phyloP scores from a whole-genome alignment of 495 filamentous ascomycete genomes.

The Emericellopsis terricola region DNA sequence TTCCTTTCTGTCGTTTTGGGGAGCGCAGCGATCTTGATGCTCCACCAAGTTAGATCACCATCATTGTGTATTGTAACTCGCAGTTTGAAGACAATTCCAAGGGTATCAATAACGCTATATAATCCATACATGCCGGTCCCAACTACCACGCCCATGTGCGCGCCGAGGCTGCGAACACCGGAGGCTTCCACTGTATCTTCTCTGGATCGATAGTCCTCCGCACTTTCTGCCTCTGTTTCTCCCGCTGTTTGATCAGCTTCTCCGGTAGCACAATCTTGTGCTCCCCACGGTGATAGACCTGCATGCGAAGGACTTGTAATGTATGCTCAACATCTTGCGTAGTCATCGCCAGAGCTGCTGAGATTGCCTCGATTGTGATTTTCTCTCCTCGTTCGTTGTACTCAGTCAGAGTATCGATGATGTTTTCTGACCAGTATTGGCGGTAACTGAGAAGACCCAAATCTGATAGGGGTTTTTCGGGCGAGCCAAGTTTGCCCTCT shows the following conservation, averaged over 20 bases:
- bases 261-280: conserved; percentile 80
- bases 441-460: conserved; percentile 81
- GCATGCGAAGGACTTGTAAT: conserved; percentile 80
- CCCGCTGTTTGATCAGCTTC: conserved; percentile 48
- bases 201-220: conserved; percentile 59
- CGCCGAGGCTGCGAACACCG: conserved; percentile 73
- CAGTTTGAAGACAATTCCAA: no score
- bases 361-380: conserved; percentile 67
- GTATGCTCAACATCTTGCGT: conserved; percentile 89
- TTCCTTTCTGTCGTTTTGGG: no score
- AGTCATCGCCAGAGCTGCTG: conserved; percentile 72
- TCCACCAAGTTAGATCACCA: no score
- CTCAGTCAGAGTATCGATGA: conserved; percentile 65
- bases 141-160: conserved; percentile 94
- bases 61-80: no score
- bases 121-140: no score
- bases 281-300: conserved; percentile 83
- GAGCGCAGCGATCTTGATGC: no score
- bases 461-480: conserved; percentile 92
- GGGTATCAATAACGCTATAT: no score
- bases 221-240: conserved; percentile 53
- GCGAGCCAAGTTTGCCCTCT: conserved; percentile 83
- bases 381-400: conserved; percentile 40
- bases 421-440: conserved; percentile 91
- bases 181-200: conserved; percentile 83